Base-by-base conservation (phyloP, 1,139 yeast species). In the Pichia sp. region DNA sequence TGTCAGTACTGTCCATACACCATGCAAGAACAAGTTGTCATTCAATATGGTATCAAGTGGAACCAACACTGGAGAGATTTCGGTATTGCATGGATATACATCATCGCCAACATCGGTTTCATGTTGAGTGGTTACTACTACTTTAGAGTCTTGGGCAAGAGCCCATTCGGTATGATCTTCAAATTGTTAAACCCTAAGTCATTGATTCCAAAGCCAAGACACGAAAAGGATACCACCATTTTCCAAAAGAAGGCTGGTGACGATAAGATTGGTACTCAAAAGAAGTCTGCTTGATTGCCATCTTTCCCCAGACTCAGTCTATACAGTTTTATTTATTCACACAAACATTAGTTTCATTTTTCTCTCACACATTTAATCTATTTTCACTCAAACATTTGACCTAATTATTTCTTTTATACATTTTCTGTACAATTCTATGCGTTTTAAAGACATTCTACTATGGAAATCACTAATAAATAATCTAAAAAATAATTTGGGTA, bases 21-120 rank as follows among this genome's bases (percentile, higher is more conserved):
- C 0, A 71, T 69, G 51, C 85, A 86, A 42, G 82, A 82, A 63
- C 74, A 78, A 41, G 85, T 73, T 61, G 65, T 85, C 62, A 56
- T 61, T 0, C 65, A 70, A 8, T 66, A 82, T 49, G 74, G 75
- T 44, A 72, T 80, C 48, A 65, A 67, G 34, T 82, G 70, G 62
- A 60, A 68, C 39, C 66, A 80, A 52, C 69, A 81, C 48, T 83
- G 88, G 87, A 77, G 89, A 72, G 82, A 84, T 62, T 53, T 83
- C 54, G 90, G 90, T 19, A 71, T 85, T 55, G 71, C 73, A 58
- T 78, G 78, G 70, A 83, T 70, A 12, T 84, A 79, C 64, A 72
- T 80, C 54, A 51, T 70, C 26, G 82, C 83, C 72, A 83, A 84
- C 62, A 30, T 56, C 2, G 44, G 53, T 31, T 48, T 52, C 12